A percentile compares a stretch with the other conserved stretches of the same genome.
Evolutionary conservation across 345 rosid species (phyloP).

Genomic region (Citropsis articulata): DNA sequence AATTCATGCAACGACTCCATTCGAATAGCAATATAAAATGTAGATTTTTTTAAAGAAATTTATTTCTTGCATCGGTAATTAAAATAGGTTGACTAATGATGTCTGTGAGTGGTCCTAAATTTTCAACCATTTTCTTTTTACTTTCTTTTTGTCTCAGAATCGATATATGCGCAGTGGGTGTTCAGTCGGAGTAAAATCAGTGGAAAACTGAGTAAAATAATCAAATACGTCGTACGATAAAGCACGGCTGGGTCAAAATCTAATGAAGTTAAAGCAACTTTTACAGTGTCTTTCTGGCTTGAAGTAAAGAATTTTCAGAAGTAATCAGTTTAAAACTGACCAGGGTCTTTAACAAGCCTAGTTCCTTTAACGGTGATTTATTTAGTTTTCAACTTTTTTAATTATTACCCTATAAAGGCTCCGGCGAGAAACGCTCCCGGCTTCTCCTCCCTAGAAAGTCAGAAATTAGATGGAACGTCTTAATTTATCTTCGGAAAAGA

Average conservation of each 20-base stretch:
- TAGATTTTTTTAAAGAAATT: too few species aligned
- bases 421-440: not conserved
- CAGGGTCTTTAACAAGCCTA: not conserved
- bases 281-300: not conserved
- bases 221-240: not conserved
- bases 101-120: not conserved
- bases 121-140: not conserved
- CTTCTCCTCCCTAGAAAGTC: not conserved
- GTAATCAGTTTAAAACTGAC: not conserved
- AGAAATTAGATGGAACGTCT: too few species aligned
- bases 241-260: not conserved
- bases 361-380: not conserved
- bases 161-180: not conserved
- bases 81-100: too few species aligned
- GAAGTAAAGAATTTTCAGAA: not conserved
- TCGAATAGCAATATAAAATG: not conserved
- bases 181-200: not conserved
- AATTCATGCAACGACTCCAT: constrained; percentile 7
- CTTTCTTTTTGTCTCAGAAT: not conserved
- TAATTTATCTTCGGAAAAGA: too few species aligned
- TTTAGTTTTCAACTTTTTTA: not conserved
- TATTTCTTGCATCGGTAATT: too few species aligned
- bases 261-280: not conserved
- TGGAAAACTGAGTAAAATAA: not conserved
- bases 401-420: not conserved